phyloP scores from a whole-genome alignment of 306 rosid genomes.

The Urtica urens region DNA sequence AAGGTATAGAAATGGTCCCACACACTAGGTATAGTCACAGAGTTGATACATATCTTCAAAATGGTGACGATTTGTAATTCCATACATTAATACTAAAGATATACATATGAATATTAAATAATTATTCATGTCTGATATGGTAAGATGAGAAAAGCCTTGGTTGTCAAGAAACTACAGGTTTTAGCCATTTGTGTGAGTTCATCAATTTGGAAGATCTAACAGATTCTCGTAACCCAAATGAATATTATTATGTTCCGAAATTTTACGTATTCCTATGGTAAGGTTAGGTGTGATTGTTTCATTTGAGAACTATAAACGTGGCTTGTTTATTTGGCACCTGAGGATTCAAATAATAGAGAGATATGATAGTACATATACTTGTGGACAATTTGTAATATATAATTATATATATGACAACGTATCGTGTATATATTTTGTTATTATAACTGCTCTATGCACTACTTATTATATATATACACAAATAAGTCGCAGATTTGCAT shows the following conservation, averaged over 20 bases:
- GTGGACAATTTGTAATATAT: no score
- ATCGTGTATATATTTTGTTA: no score
- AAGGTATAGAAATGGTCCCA: neutral
- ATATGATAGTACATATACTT: no score
- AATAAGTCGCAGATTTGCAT: no score
- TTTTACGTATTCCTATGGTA: slow-evolving; percentile 1
- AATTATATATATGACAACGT: no score
- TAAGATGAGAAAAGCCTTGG: neutral
- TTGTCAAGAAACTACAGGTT: neutral
- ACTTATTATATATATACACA: no score
- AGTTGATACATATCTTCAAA: neutral
- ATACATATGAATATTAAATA: neutral
- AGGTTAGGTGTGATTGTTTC: slow-evolving; percentile 6
- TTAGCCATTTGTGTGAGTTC: neutral
- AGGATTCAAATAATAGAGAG: no score
- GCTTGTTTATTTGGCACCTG: slow-evolving; percentile 4
- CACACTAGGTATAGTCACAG: neutral
- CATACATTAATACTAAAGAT: neutral
- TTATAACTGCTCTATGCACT: no score
- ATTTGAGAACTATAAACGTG: neutral
- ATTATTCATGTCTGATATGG: neutral
- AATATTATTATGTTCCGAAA: neutral
- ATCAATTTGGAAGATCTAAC: neutral
- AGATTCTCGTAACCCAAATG: neutral
- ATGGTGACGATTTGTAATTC: neutral